Percentiles rank a stretch among this genome's conserved stretches.
Evolutionary conservation across 2,329 filamentous ascomycete genomes (phyloP).

Genomic region (Curvularia hawaiiensis): DNA sequence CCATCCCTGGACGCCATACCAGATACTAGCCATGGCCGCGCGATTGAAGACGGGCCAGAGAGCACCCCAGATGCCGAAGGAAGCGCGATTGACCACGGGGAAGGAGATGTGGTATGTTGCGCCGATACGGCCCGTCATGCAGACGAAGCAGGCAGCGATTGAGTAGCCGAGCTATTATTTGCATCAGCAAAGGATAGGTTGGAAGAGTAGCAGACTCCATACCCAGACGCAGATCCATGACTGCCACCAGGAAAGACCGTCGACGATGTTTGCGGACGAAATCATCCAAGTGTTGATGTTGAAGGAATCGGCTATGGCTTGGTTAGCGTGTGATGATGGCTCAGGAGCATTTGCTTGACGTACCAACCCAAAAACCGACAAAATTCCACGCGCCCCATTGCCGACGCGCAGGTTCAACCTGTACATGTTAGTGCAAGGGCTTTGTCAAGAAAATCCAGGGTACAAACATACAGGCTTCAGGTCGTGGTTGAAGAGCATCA

Average conservation of each 20-base stretch:
- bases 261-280: slow-evolving; percentile 78
- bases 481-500: slow-evolving; percentile 87
- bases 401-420: slow-evolving; percentile 76
- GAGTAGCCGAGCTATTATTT: slow-evolving; percentile 68
- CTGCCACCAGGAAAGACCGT: slow-evolving; percentile 88
- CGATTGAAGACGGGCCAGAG: slow-evolving; percentile 90
- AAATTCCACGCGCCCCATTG: slow-evolving; percentile 90
- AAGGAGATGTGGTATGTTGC: slow-evolving; percentile 89
- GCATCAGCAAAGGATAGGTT: slow-evolving; percentile 6
- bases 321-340: slow-evolving; percentile 16
- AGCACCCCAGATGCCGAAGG: slow-evolving; percentile 87
- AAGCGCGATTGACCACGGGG: slow-evolving; percentile 76
- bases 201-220: background rate
- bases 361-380: slow-evolving; percentile 80
- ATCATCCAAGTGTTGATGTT: slow-evolving; percentile 88
- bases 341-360: slow-evolving; percentile 10
- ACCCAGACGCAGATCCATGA: slow-evolving; percentile 75
- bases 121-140: slow-evolving; percentile 79
- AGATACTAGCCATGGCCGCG: slow-evolving; percentile 84
- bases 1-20: slow-evolving; percentile 86
- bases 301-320: slow-evolving; percentile 48
- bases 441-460: background rate
- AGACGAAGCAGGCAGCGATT: slow-evolving; percentile 72
- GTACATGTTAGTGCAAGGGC: slow-evolving; percentile 9
- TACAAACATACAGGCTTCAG: slow-evolving; percentile 60